Conservation (phyloP, 805 yeast genomes). For the Monosporozyma yasuniensis region DNA sequence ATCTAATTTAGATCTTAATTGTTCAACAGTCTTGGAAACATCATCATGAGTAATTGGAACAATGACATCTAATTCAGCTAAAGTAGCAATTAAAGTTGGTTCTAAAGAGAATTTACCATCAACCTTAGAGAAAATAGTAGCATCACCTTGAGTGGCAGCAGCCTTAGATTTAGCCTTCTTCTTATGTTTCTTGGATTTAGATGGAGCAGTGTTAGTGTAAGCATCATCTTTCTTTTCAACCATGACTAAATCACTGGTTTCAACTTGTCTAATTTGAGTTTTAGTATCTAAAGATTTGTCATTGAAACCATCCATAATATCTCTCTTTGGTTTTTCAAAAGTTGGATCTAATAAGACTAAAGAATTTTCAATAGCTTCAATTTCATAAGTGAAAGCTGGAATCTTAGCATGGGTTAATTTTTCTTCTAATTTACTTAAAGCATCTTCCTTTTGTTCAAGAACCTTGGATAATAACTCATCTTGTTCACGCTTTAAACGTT, state of each 20-base stretch:
- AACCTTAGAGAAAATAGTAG: constrained; percentile 8
- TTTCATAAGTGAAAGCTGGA: constrained; percentile 81
- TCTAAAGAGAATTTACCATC: constrained; percentile 58
- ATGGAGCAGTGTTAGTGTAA: constrained; percentile 38
- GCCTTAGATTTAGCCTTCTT: constrained; percentile 31
- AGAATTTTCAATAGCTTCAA: constrained; percentile 64
- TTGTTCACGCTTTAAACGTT: constrained; percentile 58
- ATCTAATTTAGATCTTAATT: constrained; percentile 63
- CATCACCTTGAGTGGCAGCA: constrained; percentile 18
- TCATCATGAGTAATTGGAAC: constrained; percentile 74
- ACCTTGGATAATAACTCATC: constrained; percentile 42
- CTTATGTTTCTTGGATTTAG: constrained; percentile 42
- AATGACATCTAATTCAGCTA: constrained; percentile 65
- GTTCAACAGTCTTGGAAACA: constrained; percentile 51
- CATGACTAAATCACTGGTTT: constrained; percentile 48
- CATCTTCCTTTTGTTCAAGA: constrained; percentile 41
- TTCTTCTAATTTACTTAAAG: constrained; percentile 55
- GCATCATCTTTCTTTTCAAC: constrained; percentile 48
- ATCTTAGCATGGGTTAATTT: constrained; percentile 61
- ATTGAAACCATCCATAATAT: constrained; percentile 25
- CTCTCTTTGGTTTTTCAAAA: constrained; percentile 48
- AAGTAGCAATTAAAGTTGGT: constrained; percentile 66
- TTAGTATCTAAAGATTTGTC: constrained; percentile 23
- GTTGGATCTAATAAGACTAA: constrained; percentile 71
- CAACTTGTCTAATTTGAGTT: constrained; percentile 42